phyloP scores from a whole-genome alignment of 805 yeast genomes.

The Pichia cephalocereana region DNA sequence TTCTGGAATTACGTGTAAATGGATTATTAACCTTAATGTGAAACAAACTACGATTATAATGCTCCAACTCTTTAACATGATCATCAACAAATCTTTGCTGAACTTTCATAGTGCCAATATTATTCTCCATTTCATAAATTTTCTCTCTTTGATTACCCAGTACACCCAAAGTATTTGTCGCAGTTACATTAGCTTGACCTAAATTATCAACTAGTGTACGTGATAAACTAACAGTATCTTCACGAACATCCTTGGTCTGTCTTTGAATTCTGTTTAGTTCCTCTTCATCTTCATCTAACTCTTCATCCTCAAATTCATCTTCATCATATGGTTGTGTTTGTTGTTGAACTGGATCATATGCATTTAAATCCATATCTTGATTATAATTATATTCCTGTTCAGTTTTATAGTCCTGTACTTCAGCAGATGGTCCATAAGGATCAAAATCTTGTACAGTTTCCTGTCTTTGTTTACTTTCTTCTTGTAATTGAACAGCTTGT shows the following conservation, averaged over 20 bases:
- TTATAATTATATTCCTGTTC: neutral
- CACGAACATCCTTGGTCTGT: constrained; percentile 55
- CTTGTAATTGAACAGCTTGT: constrained; percentile 8
- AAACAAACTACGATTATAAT: constrained; percentile 72
- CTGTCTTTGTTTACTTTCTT: constrained; percentile 7
- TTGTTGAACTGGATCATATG: constrained; percentile 17
- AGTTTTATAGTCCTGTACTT: neutral
- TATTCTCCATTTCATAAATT: constrained; percentile 60
- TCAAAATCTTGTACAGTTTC: constrained; percentile 10
- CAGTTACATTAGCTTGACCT: constrained; percentile 62
- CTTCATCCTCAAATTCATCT: constrained; percentile 21
- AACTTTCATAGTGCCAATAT: constrained; percentile 62
- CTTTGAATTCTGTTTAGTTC: constrained; percentile 74
- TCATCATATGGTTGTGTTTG: constrained; percentile 17
- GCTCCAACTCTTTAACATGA: constrained; percentile 68
- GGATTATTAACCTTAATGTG: constrained; percentile 80
- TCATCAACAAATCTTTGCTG: constrained; percentile 78
- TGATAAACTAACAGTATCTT: constrained; percentile 77
- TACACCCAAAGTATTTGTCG: constrained; percentile 79
- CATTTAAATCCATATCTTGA: constrained; percentile 20
- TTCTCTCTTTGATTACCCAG: constrained; percentile 91
- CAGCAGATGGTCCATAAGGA: constrained; percentile 20
- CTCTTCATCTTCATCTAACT: constrained; percentile 83
- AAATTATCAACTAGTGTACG: constrained; percentile 72
- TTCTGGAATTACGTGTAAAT: constrained; percentile 71